A percentile compares a stretch with the other conserved stretches of the same genome.
Conservation (phyloP, 1,284 basidiomycete genomes). For the Ustilago curta region DNA sequence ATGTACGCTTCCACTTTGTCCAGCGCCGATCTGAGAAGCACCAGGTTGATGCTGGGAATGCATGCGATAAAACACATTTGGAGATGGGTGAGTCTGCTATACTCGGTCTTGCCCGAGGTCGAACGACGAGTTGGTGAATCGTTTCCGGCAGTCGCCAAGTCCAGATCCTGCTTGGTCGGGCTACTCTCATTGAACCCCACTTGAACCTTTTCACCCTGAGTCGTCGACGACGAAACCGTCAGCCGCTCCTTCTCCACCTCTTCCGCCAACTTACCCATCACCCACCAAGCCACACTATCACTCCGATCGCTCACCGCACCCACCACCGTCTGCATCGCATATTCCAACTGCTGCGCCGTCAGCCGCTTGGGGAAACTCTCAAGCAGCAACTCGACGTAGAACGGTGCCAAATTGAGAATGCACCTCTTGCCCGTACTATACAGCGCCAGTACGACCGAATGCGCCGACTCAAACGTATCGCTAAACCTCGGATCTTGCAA, state of each 20-base stretch:
- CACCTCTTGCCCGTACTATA: conserved; percentile 51
- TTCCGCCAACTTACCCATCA: conserved; percentile 49
- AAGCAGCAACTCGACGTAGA: conserved; percentile 62
- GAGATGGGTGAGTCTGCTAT: conserved; percentile 37
- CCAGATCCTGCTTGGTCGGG: conserved; percentile 25
- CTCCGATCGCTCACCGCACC: conserved; percentile 56
- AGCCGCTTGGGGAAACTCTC: conserved; percentile 43
- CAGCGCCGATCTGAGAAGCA: conserved; percentile 62
- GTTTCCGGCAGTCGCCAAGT: conserved; percentile 11
- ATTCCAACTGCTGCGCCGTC: conserved; percentile 52
- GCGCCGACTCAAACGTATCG: conserved; percentile 67
- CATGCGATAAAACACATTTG: conserved; percentile 53
- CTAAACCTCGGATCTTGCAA: conserved; percentile 55
- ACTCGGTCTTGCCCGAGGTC: neutral
- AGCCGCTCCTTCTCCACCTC: conserved; percentile 46
- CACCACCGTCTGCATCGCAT: conserved; percentile 61
- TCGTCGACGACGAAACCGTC: neutral
- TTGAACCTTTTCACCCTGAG: conserved; percentile 1
- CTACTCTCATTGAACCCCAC: conserved; percentile 21
- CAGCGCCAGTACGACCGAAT: conserved; percentile 63
- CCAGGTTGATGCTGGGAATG: conserved; percentile 63
- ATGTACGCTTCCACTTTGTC: conserved; percentile 54
- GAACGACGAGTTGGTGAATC: conserved; percentile 19
- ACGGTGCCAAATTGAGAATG: conserved; percentile 59
- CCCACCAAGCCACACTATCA: conserved; percentile 65